phyloP scores from a whole-genome alignment of 495 filamentous ascomycete genomes.

The Hyphodiscus hymeniophilus region DNA sequence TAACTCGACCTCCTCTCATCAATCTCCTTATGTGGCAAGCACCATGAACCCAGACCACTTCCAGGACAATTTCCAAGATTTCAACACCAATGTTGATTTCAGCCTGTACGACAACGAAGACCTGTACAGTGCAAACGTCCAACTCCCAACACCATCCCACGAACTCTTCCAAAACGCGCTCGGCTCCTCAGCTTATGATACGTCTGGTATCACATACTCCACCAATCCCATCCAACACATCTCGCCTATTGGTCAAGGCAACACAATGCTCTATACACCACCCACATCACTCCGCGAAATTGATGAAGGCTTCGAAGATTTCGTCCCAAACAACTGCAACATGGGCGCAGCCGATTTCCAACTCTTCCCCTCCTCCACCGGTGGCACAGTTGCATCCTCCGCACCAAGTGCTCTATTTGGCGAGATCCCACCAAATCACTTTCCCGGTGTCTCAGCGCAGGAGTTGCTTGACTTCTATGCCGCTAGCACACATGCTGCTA shows the following conservation, averaged over 20 bases:
- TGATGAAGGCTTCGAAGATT: constrained; percentile 24
- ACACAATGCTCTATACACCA: constrained; percentile 56
- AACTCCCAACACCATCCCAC: constrained; percentile 26
- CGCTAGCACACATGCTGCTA: constrained; percentile 18
- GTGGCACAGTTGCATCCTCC: constrained; percentile 11
- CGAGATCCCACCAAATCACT: constrained; percentile 17
- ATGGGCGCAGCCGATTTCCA: constrained; percentile 16
- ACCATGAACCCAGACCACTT: constrained; percentile 17
- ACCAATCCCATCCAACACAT: constrained; percentile 40
- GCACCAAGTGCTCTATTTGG: constrained; percentile 20
- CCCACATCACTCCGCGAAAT: constrained; percentile 37
- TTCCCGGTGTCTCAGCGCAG: constrained; percentile 14
- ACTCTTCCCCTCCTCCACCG: constrained; percentile 19
- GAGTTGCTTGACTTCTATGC: constrained; percentile 22
- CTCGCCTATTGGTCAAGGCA: constrained; percentile 54
- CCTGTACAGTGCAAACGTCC: constrained; percentile 43
- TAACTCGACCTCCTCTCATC: constrained; percentile 6
- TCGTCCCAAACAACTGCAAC: constrained; percentile 13
- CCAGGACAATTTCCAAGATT: constrained; percentile 11
- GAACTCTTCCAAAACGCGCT: constrained; percentile 21
- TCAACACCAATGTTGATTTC: constrained; percentile 28
- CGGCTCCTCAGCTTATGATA: constrained; percentile 21
- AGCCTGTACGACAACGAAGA: constrained; percentile 48
- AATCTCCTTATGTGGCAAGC: constrained; percentile 18
- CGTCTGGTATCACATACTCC: constrained; percentile 22